Percentiles rank a stretch among this genome's conserved stretches.
Evolutionary conservation across 176 grass and related monocot genomes (phyloP).

Genomic region (Coix lacrymajobi): DNA sequence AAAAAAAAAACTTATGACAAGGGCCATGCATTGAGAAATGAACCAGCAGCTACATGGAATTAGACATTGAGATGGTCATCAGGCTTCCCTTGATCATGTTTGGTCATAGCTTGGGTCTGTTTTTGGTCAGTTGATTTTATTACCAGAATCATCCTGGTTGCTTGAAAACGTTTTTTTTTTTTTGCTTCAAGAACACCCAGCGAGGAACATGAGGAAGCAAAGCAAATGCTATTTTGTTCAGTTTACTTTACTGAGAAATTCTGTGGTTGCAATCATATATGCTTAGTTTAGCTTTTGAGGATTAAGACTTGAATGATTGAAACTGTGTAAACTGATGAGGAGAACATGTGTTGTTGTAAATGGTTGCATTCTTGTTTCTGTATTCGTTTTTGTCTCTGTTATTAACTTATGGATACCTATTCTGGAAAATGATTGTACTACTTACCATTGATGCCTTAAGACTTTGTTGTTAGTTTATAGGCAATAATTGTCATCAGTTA

Average conservation of each 20-base stretch:
- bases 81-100: neutral
- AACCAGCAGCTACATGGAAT: neutral
- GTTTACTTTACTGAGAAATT: neutral
- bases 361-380: neutral
- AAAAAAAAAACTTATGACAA: neutral
- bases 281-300: neutral
- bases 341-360: neutral
- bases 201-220: neutral
- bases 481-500: neutral
- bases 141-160: neutral
- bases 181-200: neutral
- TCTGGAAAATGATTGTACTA: neutral
- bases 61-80: neutral
- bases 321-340: neutral
- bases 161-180: neutral
- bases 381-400: neutral
- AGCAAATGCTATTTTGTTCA: neutral
- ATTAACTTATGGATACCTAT: neutral
- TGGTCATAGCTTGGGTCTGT: neutral
- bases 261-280: neutral
- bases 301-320: neutral
- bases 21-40: neutral
- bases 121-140: neutral
- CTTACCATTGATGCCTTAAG: neutral
- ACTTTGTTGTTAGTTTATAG: neutral